These are phyloP conservation scores for Glycine latifolia DNA, from an alignment of 306 rosid genomes.

Conservation along the genomic window DNA sequence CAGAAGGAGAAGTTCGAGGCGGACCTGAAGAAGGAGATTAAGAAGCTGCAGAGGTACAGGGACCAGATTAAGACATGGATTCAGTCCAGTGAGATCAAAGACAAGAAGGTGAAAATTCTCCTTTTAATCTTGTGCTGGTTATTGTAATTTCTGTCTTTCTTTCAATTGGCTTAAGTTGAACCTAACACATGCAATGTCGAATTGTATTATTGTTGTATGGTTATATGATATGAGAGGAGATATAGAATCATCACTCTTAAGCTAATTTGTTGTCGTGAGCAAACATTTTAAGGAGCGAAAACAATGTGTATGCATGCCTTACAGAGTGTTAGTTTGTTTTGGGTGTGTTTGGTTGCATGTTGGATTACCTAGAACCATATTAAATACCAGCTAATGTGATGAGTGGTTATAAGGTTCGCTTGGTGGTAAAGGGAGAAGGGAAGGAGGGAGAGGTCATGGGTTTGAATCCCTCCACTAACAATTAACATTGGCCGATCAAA, in stretches of 20 bases:
- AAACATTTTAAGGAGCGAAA: neutral
- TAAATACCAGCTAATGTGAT: neutral
- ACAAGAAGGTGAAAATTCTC: conserved; percentile 74
- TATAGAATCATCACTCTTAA: no score
- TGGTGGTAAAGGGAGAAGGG: no score
- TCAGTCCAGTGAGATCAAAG: conserved; percentile 92
- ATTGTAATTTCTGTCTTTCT: neutral
- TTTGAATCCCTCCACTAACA: no score
- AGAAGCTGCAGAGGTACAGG: conserved; percentile 87
- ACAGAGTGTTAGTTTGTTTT: neutral
- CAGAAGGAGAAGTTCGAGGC: conserved; percentile 96
- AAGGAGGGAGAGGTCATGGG: no score
- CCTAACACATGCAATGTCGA: neutral
- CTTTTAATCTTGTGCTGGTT: neutral
- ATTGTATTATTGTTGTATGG: neutral
- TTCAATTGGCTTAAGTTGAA: neutral
- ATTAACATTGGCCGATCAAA: no score
- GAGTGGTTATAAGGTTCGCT: no score
- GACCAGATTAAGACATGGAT: conserved; percentile 94
- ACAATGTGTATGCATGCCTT: neutral
- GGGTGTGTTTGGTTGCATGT: neutral
- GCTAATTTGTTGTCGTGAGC: neutral
- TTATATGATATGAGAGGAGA: neutral
- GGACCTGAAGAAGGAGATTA: conserved; percentile 90
- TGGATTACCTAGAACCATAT: neutral